phyloP scores from a whole-genome alignment of 139 green algal species.

The Cymbomonas tetramitiformis region DNA sequence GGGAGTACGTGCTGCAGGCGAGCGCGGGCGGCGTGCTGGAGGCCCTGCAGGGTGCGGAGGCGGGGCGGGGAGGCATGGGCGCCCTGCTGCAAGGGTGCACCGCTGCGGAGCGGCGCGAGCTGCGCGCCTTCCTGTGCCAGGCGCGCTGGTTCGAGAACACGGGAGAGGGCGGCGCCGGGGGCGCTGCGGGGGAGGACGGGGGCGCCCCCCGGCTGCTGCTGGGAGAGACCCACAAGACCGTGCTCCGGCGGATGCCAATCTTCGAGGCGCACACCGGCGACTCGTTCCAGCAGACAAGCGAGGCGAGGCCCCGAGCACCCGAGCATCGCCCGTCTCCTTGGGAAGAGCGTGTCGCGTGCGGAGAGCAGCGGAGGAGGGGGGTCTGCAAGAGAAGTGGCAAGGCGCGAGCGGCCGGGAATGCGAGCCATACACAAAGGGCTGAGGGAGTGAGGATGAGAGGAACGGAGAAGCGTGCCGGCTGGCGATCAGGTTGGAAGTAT shows the following conservation, averaged over 20 bases:
- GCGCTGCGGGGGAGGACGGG: not conserved
- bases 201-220: not conserved
- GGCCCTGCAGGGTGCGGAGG: constrained; percentile 28
- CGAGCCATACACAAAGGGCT: too few relatives aligned
- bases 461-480: too few relatives aligned
- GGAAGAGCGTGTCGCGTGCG: too few relatives aligned
- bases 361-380: too few relatives aligned
- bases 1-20: constrained; percentile 30
- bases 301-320: not conserved
- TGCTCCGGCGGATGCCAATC: constrained; percentile 39
- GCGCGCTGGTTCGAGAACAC: constrained; percentile 36
- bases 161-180: not conserved
- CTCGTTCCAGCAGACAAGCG: not conserved
- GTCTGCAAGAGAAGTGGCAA: too few relatives aligned
- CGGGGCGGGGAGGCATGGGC: not conserved
- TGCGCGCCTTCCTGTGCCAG: constrained; percentile 49
- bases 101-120: constrained; percentile 36
- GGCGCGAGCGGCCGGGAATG: too few relatives aligned
- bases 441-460: too few relatives aligned
- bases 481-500: too few relatives aligned
- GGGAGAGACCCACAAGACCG: constrained; percentile 16
- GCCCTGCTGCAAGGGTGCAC: not conserved
- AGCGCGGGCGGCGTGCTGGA: constrained; percentile 37
- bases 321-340: too few relatives aligned
- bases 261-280: constrained; percentile 27